These are phyloP conservation scores for Kondoa subrosea DNA, from an alignment of 768 basidiomycete species.

Conservation along the genomic window DNA sequence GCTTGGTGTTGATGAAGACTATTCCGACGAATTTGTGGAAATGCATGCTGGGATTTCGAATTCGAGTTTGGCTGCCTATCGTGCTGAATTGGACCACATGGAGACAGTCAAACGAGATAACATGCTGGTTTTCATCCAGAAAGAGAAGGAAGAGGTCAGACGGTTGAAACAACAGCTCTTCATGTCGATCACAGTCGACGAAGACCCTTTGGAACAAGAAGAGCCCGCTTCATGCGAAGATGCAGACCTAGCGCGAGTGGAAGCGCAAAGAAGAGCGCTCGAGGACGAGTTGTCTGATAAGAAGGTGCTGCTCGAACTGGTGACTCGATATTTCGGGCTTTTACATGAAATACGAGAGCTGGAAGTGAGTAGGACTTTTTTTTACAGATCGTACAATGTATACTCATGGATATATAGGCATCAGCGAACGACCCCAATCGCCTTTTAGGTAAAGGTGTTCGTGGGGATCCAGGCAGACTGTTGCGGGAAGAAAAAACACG, in stretches of 20 bases:
- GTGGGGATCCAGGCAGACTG: conserved; percentile 61
- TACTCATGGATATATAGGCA: conserved; percentile 33
- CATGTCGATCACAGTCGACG: conserved; percentile 25
- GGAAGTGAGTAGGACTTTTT: conserved; percentile 33
- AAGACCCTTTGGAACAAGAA: not conserved
- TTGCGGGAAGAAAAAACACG: conserved; percentile 93
- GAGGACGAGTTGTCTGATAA: conserved; percentile 77
- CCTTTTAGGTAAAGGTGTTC: conserved; percentile 57
- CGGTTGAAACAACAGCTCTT: conserved; percentile 64
- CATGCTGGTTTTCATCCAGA: conserved; percentile 66
- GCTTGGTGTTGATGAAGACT: conserved; percentile 57
- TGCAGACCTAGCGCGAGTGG: conserved; percentile 52
- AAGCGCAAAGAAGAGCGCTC: conserved; percentile 64
- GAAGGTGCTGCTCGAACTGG: conserved; percentile 51
- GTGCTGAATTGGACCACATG: conserved; percentile 79
- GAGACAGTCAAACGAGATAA: conserved; percentile 69
- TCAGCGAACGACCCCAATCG: conserved; percentile 66
- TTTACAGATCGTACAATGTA: not conserved
- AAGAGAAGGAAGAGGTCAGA: conserved; percentile 63
- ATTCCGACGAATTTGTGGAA: conserved; percentile 88
- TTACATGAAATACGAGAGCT: conserved; percentile 78
- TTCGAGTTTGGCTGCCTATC: conserved; percentile 60
- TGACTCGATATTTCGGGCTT: conserved; percentile 80
- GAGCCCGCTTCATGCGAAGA: conserved; percentile 39
- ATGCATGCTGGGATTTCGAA: conserved; percentile 56